A percentile compares a stretch with the other conserved stretches of the same genome.
Evolutionary conservation across 2,329 filamentous ascomycete genomes (phyloP).

Genomic region (Epichloe bromicola): DNA sequence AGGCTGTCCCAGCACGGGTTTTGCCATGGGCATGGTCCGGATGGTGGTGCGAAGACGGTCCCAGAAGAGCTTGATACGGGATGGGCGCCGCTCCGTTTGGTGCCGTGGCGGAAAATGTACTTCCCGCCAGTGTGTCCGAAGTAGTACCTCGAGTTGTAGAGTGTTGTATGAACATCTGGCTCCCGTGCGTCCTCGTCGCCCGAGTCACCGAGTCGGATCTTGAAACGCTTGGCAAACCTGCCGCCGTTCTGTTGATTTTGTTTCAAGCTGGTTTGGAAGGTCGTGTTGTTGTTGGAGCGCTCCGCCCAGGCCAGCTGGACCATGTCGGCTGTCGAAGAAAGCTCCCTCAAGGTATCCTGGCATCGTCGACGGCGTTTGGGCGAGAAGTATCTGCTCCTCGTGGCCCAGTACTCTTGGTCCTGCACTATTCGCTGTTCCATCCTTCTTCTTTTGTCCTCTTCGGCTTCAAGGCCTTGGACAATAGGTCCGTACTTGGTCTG

Average conservation of each 20-base stretch:
- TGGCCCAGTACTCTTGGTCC: neutral
- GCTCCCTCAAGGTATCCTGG: neutral
- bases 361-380: neutral
- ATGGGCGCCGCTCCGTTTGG: too few species aligned
- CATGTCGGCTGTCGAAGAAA: neutral
- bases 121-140: slow-evolving; percentile 12
- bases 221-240: neutral
- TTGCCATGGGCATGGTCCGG: neutral
- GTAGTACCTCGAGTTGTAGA: slow-evolving; percentile 11
- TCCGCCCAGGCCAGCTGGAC: neutral
- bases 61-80: too few species aligned
- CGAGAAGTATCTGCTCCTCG: neutral
- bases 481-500: slow-evolving; percentile 3
- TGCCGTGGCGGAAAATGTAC: slow-evolving; percentile 15
- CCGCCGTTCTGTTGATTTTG: too few species aligned
- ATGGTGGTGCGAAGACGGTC: neutral
- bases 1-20: neutral
- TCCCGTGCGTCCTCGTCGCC: neutral
- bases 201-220: neutral
- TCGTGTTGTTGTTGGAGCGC: neutral
- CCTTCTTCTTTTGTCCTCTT: neutral
- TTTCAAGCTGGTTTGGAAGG: neutral
- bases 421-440: neutral
- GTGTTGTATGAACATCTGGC: neutral
- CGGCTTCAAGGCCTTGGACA: neutral